Conservation (phyloP, 345 rosid species). For the Camelina sativa region DNA sequence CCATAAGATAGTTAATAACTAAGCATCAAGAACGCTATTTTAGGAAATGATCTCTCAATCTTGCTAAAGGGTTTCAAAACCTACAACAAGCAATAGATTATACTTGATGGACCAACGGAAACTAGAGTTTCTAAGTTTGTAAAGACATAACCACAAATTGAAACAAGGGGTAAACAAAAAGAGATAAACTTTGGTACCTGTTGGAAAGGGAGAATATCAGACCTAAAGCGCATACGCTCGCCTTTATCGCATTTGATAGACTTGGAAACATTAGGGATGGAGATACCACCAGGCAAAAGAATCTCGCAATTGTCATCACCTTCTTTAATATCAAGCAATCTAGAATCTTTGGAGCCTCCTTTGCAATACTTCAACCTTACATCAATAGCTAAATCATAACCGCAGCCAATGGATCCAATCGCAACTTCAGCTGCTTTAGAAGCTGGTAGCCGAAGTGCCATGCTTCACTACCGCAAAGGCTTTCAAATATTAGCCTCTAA, state of each 20-base stretch:
- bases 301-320: slow-evolving; percentile 60
- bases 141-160: background rate
- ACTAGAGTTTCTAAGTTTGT: background rate
- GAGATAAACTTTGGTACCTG: slow-evolving; percentile 53
- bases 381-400: slow-evolving; percentile 82
- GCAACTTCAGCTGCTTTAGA: slow-evolving; percentile 87
- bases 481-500: slow-evolving; percentile 13
- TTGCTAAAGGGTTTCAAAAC: slow-evolving; percentile 13
- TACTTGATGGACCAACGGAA: background rate
- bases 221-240: slow-evolving; percentile 80
- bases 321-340: slow-evolving; percentile 73
- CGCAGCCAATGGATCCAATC: slow-evolving; percentile 81
- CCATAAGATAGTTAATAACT: slow-evolving; percentile 1
- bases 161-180: background rate
- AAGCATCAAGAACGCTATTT: background rate
- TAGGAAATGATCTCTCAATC: slow-evolving; percentile 1
- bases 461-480: slow-evolving; percentile 52
- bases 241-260: slow-evolving; percentile 95
- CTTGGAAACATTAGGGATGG: slow-evolving; percentile 73
- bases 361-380: slow-evolving; percentile 79
- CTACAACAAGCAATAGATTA: background rate
- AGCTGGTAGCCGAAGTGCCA: slow-evolving; percentile 79
- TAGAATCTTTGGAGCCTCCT: slow-evolving; percentile 57
- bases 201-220: slow-evolving; percentile 86
- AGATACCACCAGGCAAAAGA: slow-evolving; percentile 83